Evolutionary conservation across 2,329 filamentous ascomycete genomes (phyloP).

Genomic region (Eurotiales sp.): DNA sequence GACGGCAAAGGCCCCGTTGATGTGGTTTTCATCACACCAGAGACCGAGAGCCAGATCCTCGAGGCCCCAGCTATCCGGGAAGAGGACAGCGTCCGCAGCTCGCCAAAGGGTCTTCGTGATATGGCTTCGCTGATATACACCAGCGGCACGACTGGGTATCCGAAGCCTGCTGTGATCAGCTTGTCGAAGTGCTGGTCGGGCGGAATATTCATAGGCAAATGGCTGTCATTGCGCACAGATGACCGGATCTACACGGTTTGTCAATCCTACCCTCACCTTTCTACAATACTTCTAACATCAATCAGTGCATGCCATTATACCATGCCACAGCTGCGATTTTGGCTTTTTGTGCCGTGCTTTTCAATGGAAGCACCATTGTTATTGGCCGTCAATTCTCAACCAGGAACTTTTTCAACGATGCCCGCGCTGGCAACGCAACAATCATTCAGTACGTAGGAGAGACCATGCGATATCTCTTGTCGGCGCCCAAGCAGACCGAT

Average conservation of each 20-base stretch:
- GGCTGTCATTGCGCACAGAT: slow-evolving; percentile 55
- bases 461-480: slow-evolving; percentile 76
- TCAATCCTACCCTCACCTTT: not conserved
- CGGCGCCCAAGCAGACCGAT: slow-evolving; percentile 60
- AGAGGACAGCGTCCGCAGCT: slow-evolving; percentile 55
- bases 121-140: slow-evolving; percentile 79
- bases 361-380: slow-evolving; percentile 62
- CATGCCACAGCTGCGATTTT: slow-evolving; percentile 75
- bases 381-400: slow-evolving; percentile 76
- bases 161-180: slow-evolving; percentile 74
- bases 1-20: slow-evolving; percentile 48
- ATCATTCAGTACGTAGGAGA: slow-evolving; percentile 86
- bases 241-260: slow-evolving; percentile 74
- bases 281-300: not conserved
- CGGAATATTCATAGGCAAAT: slow-evolving; percentile 50
- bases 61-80: slow-evolving; percentile 53
- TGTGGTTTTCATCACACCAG: slow-evolving; percentile 60
- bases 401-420: slow-evolving; percentile 71
- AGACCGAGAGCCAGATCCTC: slow-evolving; percentile 54
- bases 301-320: slow-evolving; percentile 80
- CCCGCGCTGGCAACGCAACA: slow-evolving; percentile 66
- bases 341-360: slow-evolving; percentile 60
- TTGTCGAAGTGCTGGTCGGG: slow-evolving; percentile 63
- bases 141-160: slow-evolving; percentile 78
- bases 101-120: slow-evolving; percentile 49